These are phyloP conservation scores for Botrytis pseudocinerea DNA, from an alignment of 2,329 filamentous ascomycete species.

Conservation along the genomic window DNA sequence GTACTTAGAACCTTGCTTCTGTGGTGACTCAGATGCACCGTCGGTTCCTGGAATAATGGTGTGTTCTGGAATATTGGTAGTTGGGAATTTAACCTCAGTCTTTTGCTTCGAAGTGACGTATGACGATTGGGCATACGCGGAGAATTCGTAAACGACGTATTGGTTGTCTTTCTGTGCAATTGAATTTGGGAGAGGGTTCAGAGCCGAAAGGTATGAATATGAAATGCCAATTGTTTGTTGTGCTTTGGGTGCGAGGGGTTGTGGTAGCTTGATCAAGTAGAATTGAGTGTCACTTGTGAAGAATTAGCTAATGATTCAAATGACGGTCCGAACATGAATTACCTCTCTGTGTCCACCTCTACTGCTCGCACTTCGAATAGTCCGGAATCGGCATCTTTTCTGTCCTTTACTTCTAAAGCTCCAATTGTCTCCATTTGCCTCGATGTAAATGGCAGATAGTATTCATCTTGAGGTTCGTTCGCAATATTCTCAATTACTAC, in stretches of 20 bases:
- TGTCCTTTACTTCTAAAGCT: constrained; percentile 87
- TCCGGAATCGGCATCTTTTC: constrained; percentile 70
- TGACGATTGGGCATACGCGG: constrained; percentile 77
- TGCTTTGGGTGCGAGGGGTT: constrained; percentile 70
- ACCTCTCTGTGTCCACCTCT: constrained; percentile 63
- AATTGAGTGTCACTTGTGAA: constrained; percentile 68
- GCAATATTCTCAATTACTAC: constrained; percentile 90
- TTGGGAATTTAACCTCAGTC: constrained; percentile 90
- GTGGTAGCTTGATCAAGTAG: constrained; percentile 78
- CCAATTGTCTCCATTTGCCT: constrained; percentile 75
- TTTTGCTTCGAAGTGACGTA: constrained; percentile 92
- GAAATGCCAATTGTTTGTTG: constrained; percentile 87
- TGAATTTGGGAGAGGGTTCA: constrained; percentile 74
- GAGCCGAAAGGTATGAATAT: constrained; percentile 77
- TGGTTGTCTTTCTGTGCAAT: constrained; percentile 87
- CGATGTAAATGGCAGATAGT: constrained; percentile 84
- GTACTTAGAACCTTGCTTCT: constrained; percentile 81
- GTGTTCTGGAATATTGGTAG: constrained; percentile 77
- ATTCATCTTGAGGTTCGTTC: constrained; percentile 76
- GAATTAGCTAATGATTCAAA: constrained; percentile 33
- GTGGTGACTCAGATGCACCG: constrained; percentile 61
- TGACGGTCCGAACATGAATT: constrained; percentile 24
- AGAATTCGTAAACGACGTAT: constrained; percentile 83
- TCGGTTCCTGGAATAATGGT: constrained; percentile 68
- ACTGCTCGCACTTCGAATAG: constrained; percentile 70